Base-by-base conservation (phyloP, 2,329 filamentous ascomycete genomes). In the Penicillium sp. region DNA sequence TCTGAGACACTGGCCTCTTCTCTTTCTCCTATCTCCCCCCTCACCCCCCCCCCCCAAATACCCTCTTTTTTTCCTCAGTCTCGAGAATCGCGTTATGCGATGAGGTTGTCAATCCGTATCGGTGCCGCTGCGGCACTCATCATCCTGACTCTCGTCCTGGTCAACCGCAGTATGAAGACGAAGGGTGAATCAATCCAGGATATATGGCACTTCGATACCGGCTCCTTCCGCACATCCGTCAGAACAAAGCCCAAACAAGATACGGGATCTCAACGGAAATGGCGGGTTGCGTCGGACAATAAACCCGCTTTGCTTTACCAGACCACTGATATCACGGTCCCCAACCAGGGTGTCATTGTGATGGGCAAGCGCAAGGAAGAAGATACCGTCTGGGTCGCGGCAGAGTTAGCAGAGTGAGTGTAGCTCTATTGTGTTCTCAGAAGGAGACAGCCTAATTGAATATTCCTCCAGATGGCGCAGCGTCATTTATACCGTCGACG, bases 361-460 rank as follows among this genome's bases (percentile, higher is more conserved):
- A 76, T 80, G 67, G 78, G 75, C 36, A 76, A 73, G 58, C 59
- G 76, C 35, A 63, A 70, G 31, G 63, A 62, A 3, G 77, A 80
- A 58, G 73, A 80, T 56, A 77, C 77, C 1, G 63, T 69, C n/a
- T 81, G 79, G 79, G 73, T 80, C 1, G 64, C 66, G 14, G 63
- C 67, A 16, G 70, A 78, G 30, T 62, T 81, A 22, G 67, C 73
- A 6, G 76, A 79, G 74, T 80, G 67, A 60, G 68, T 67, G 4
- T n/a, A 28, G 19, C 28, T 35, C 16, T 4, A 25, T 16, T 16
- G 3, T 16, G 9, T 19, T 14, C 5, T n/a, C 8, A 7, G 5
- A 12, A 41, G 16, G 31, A 28, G 17, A 11, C 5, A 31, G 28
- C 14, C 17, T 44, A 22, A n/a, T 19, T 43, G 37, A 40, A 19